These are phyloP conservation scores for Alternaria sp. DNA, from an alignment of 2,329 filamentous ascomycete species.

Conservation along the genomic window DNA sequence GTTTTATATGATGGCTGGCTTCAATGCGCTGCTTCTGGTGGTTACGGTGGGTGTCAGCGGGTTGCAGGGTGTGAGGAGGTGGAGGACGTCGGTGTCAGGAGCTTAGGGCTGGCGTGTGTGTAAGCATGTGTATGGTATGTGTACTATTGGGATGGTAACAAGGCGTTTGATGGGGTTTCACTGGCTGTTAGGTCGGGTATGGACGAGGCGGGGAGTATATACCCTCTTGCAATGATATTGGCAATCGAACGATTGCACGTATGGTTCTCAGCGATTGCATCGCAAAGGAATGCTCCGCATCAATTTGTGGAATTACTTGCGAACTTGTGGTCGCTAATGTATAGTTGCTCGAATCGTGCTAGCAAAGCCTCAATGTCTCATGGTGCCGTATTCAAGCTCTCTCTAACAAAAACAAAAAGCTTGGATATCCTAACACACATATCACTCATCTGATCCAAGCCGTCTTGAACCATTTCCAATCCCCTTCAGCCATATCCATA, in stretches of 20 bases:
- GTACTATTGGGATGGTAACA: background rate
- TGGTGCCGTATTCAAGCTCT: background rate
- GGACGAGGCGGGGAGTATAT: background rate
- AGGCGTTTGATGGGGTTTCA: background rate
- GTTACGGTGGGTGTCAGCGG: slow-evolving; percentile 39
- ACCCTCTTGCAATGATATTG: background rate
- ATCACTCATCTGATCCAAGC: background rate
- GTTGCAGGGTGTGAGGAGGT: slow-evolving; percentile 17
- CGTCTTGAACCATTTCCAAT: background rate
- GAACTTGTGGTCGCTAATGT: background rate
- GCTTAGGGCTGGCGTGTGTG: background rate
- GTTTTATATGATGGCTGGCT: slow-evolving; percentile 92
- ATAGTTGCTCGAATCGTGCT: background rate
- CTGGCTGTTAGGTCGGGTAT: background rate
- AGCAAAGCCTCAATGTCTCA: background rate
- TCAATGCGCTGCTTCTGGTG: slow-evolving; percentile 77
- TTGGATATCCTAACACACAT: background rate
- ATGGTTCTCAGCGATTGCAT: background rate
- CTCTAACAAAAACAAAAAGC: background rate
- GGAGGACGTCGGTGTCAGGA: background rate
- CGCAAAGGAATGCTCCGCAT: background rate
- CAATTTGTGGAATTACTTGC: background rate
- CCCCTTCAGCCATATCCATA: background rate
- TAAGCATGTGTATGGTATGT: background rate
- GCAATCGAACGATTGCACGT: background rate